A percentile compares a stretch with the other conserved stretches of the same genome.
These are phyloP conservation scores for Citeromyces matritensis DNA, from an alignment of 805 yeast species.

Conservation along the genomic window DNA sequence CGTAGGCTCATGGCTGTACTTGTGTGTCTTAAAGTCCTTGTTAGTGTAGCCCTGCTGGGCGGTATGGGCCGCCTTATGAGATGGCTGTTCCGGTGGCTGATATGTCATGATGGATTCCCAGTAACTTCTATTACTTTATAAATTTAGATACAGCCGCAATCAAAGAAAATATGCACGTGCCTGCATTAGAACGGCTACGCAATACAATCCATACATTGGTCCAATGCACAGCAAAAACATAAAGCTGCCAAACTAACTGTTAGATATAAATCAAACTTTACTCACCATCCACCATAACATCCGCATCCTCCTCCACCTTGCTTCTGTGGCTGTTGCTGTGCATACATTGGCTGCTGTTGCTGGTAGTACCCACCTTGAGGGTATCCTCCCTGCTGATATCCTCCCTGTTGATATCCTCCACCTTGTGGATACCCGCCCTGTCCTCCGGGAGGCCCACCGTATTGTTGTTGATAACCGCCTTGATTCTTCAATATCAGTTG, in stretches of 20 bases:
- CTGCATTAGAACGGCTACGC: too few species aligned
- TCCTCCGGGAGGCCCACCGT: constrained; percentile 1
- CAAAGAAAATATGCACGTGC: too few species aligned
- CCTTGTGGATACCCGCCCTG: constrained; percentile 7
- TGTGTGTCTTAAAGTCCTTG: too few species aligned
- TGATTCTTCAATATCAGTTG: neutral
- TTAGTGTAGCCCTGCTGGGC: too few species aligned
- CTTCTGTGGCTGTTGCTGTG: constrained; percentile 10
- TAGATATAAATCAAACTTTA: constrained; percentile 7
- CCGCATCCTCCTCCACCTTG: constrained; percentile 8
- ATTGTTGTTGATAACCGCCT: constrained; percentile 7
- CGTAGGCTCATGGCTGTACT: too few species aligned
- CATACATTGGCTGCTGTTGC: constrained; percentile 17
- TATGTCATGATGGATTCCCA: too few species aligned
- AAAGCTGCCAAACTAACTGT: constrained; percentile 5
- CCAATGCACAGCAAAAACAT: constrained; percentile 6
- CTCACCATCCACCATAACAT: constrained; percentile 13
- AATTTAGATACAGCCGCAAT: too few species aligned
- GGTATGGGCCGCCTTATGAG: too few species aligned
- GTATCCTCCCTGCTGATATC: constrained; percentile 14
- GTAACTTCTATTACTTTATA: too few species aligned
- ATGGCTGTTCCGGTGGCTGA: too few species aligned
- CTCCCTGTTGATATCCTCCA: constrained; percentile 11
- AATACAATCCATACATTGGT: constrained; percentile 1
- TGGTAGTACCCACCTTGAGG: constrained; percentile 15